A percentile compares a stretch with the other conserved stretches of the same genome.
Conservation (phyloP, 2,329 filamentous ascomycete species). For the Sporothrix variecibatus region DNA sequence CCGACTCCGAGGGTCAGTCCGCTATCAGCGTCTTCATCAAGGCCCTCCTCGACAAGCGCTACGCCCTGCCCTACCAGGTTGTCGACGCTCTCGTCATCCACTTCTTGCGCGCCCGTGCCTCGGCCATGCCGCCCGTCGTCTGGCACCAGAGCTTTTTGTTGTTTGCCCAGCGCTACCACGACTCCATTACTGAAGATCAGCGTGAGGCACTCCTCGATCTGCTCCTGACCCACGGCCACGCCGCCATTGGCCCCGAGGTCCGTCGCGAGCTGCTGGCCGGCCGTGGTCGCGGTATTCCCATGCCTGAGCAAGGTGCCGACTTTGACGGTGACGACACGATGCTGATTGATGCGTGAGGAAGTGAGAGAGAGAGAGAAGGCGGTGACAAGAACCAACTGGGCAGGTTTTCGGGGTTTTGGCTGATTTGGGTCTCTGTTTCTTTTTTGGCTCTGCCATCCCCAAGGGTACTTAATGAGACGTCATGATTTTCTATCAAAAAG, state of each 20-base stretch:
- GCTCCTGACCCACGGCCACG: conserved; percentile 80
- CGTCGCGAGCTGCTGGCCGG: conserved; percentile 85
- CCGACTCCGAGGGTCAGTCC: conserved; percentile 80
- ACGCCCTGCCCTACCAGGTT: conserved; percentile 91
- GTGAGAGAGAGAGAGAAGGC: not conserved
- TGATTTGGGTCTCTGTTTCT: not conserved
- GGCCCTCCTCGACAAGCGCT: conserved; percentile 92
- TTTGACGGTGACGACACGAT: conserved; percentile 89
- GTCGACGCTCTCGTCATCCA: conserved; percentile 95
- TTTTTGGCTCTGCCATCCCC: not conserved
- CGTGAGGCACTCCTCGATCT: conserved; percentile 87
- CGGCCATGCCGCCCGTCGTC: conserved; percentile 70
- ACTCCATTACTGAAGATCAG: conserved; percentile 91
- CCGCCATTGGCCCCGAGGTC: conserved; percentile 86
- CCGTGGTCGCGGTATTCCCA: conserved; percentile 74
- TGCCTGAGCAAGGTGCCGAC: conserved; percentile 55
- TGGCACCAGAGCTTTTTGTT: conserved; percentile 94
- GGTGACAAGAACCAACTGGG: not conserved
- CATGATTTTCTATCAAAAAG: conserved; percentile 22
- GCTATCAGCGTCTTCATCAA: conserved; percentile 96
- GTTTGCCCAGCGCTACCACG: conserved; percentile 92
- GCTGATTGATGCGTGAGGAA: conserved; percentile 61
- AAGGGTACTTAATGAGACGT: conserved; percentile 23
- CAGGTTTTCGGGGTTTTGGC: not conserved
- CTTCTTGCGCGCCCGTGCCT: conserved; percentile 58